Evolutionary conservation across 495 filamentous ascomycete genomes (phyloP).

Genomic region (Neurospora pannonica): DNA sequence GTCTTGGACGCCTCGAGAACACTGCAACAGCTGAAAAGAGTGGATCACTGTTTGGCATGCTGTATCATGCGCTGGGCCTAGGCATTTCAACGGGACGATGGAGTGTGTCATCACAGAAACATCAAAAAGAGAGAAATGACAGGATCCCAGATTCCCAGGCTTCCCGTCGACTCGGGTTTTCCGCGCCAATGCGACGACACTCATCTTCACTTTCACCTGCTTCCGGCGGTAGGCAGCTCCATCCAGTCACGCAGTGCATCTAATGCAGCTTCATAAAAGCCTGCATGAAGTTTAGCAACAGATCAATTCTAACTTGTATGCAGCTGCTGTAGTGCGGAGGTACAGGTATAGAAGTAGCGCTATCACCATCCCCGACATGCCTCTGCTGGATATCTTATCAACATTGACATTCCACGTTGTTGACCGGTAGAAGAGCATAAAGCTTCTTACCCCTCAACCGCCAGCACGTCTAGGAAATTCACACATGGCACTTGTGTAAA

Average conservation of each 20-base stretch:
- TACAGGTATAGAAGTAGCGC: too few relatives aligned
- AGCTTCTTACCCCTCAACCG: background rate
- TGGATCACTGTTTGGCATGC: background rate
- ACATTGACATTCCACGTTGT: background rate
- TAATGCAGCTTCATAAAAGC: background rate
- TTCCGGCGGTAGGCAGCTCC: background rate
- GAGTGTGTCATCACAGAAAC: background rate
- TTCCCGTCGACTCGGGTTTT: background rate
- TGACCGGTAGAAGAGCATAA: background rate
- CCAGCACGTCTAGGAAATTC: background rate
- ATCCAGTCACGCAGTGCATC: background rate
- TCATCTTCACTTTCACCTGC: background rate
- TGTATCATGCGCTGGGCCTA: background rate
- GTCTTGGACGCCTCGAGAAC: background rate
- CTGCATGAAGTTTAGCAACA: background rate
- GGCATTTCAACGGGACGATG: background rate
- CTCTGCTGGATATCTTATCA: background rate
- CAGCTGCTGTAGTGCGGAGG: background rate
- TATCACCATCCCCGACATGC: background rate
- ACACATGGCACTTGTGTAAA: background rate
- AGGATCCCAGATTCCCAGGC: too few relatives aligned
- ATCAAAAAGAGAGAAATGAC: background rate
- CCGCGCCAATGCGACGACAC: background rate
- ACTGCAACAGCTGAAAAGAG: background rate
- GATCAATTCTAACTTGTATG: background rate